Base-by-base conservation (phyloP, 768 basidiomycete genomes). In the Panellus pusillus region DNA sequence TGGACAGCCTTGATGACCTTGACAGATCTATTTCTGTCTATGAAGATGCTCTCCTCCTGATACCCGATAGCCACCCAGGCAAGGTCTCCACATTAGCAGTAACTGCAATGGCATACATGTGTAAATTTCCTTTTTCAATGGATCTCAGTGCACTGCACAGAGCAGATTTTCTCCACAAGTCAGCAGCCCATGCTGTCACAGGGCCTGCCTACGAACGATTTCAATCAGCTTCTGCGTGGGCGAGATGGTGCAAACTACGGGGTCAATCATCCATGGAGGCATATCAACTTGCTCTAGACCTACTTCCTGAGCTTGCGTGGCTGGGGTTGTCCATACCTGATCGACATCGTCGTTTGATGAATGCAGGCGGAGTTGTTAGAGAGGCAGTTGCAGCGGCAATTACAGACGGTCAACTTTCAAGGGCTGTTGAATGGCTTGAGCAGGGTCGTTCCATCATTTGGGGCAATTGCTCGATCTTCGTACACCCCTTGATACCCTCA, bases 381-480 rank as follows among this genome's bases (percentile, higher is more conserved):
- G n/a, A 13, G 13, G 20, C 29, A 9, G n/a, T 35, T 18, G 59
- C 58, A 6, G 55, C 47, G 4, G 44, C 44, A 9, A 28, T 45
- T 29, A n/a, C 28, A 7, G 15, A 11, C 15, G n/a, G n/a, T n/a
- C 14, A 32, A 14, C 20, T 37, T 31, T 50, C 55, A 6, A 48
- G 38, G 32, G 64, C 64, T 14, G 24, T 65, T n/a, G 65, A n/a
- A n/a, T n/a, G n/a, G n/a, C n/a, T n/a, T n/a, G n/a, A n/a, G n/a
- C n/a, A n/a, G n/a, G n/a, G n/a, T 13, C 60, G 65, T 3, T 55
- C 58, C 20, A 42, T 65, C 19, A 58, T 65, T 40, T 65, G 64
- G 64, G 37, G 44, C 64, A 65, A 40, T 44, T 55, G 15, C 47
- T 59, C 29, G 17, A 46, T 13, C 52, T 65, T 3, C 63, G 61